These are phyloP conservation scores for Epichloe aotearoae DNA, from an alignment of 2,329 filamentous ascomycete species.

Conservation along the genomic window DNA sequence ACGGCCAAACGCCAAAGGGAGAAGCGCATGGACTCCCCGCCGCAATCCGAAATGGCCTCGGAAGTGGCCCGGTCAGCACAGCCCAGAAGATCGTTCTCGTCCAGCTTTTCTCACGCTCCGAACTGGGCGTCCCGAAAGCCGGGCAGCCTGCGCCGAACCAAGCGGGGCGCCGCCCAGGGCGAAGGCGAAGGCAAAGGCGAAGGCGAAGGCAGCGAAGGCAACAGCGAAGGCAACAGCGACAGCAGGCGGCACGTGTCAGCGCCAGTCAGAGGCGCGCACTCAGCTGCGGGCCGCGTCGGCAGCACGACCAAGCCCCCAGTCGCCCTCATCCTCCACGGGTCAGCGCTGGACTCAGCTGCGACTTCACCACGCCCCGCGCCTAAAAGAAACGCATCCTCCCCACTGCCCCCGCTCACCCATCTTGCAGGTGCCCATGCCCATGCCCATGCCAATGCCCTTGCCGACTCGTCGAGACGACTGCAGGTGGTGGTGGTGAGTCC, in stretches of 20 bases:
- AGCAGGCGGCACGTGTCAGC: conserved; percentile 41
- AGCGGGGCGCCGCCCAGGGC: conserved; percentile 31
- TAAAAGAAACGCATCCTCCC: conserved; percentile 39
- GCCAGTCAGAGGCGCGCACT: conserved; percentile 25
- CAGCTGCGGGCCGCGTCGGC: conserved; percentile 14
- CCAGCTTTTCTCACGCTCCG: conserved; percentile 44
- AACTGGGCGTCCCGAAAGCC: conserved; percentile 41
- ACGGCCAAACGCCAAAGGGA: conserved; percentile 6
- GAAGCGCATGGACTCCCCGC: conserved; percentile 11
- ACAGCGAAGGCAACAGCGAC: conserved; percentile 19
- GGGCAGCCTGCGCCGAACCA: conserved; percentile 43
- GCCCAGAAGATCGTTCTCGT: conserved; percentile 41
- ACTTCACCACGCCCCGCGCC: conserved; percentile 16
- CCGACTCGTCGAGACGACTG: conserved; percentile 33
- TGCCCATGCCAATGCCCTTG: conserved; percentile 24
- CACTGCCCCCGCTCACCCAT: conserved; percentile 39
- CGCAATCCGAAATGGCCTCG: conserved; percentile 14
- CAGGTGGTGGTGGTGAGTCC: conserved; percentile 25
- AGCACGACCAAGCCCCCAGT: conserved; percentile 4
- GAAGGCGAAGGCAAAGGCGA: conserved; percentile 13
- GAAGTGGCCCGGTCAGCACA: conserved; percentile 27
- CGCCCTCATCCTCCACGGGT: conserved; percentile 7
- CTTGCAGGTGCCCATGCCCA: conserved; percentile 28
- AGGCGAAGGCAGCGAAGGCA: conserved; percentile 19
- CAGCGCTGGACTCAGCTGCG: conserved; percentile 8